Conservation (phyloP, 2,329 filamentous ascomycete genomes). For the Penicillium sp. region DNA sequence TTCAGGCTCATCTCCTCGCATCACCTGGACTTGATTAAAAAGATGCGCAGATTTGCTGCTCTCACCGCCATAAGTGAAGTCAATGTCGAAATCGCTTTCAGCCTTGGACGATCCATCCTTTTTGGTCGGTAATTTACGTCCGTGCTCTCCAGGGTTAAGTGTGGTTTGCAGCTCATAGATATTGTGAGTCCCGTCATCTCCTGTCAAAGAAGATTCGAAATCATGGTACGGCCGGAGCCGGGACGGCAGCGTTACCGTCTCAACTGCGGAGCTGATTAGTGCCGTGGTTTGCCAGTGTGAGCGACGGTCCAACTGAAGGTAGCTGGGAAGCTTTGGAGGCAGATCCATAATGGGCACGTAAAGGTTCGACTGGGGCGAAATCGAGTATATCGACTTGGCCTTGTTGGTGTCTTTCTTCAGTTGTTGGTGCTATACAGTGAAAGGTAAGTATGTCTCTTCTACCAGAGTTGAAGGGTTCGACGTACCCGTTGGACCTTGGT, state of each 20-base stretch:
- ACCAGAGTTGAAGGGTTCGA: neutral
- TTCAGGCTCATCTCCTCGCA: slow-evolving; percentile 25
- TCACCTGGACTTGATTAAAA: slow-evolving; percentile 38
- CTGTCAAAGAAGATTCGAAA: slow-evolving; percentile 50
- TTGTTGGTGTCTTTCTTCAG: slow-evolving; percentile 68
- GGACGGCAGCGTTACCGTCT: slow-evolving; percentile 74
- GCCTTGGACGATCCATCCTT: slow-evolving; percentile 18
- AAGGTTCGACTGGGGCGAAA: slow-evolving; percentile 70
- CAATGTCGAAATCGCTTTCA: slow-evolving; percentile 36
- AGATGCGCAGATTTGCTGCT: slow-evolving; percentile 27
- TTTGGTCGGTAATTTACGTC: slow-evolving; percentile 2
- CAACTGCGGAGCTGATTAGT: slow-evolving; percentile 71
- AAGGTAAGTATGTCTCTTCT: slow-evolving; percentile 2
- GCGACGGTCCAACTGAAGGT: slow-evolving; percentile 58
- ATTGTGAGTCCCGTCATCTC: slow-evolving; percentile 67
- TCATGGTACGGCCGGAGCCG: slow-evolving; percentile 48
- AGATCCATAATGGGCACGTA: slow-evolving; percentile 72
- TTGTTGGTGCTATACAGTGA: slow-evolving; percentile 51
- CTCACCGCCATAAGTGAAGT: slow-evolving; percentile 37
- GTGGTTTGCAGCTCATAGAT: slow-evolving; percentile 73
- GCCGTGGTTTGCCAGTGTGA: slow-evolving; percentile 81
- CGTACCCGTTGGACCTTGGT: slow-evolving; percentile 55
- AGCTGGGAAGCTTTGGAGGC: slow-evolving; percentile 55
- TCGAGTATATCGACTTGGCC: slow-evolving; percentile 67
- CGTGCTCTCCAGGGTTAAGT: slow-evolving; percentile 41